Conservation (phyloP, 495 filamentous ascomycete species). For the Penicillium simplicissimum region DNA sequence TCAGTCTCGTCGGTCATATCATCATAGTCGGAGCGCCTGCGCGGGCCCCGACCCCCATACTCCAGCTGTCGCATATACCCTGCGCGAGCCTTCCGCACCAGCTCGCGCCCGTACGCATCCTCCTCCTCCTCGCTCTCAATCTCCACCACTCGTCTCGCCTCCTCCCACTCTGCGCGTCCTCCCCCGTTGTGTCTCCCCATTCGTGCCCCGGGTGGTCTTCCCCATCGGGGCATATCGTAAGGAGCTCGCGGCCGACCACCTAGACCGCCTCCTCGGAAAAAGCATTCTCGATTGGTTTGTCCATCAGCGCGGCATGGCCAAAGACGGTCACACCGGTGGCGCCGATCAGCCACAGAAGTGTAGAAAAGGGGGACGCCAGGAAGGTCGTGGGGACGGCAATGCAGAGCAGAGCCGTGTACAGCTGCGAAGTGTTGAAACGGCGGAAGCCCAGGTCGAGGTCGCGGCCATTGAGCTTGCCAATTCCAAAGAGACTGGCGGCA, state of each 20-base stretch:
- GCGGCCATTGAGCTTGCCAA: conserved; percentile 80
- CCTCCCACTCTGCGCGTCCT: conserved; percentile 58
- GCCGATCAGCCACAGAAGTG: conserved; percentile 91
- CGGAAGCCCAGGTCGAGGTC: conserved; percentile 84
- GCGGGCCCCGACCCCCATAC: conserved; percentile 36
- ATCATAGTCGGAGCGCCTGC: conserved; percentile 50
- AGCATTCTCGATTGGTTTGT: conserved; percentile 99
- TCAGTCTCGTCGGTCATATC: conserved; percentile 46
- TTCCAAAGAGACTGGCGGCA: conserved; percentile 80
- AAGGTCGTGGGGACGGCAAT: conserved; percentile 81
- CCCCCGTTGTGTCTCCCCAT: conserved; percentile 55
- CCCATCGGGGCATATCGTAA: conserved; percentile 91
- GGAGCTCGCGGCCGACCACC: conserved; percentile 99
- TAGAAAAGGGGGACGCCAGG: conserved; percentile 75
- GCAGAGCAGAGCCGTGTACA: conserved; percentile 85
- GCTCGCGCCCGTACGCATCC: conserved; percentile 54
- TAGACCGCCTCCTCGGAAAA: conserved; percentile 99
- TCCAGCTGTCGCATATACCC: conserved; percentile 31
- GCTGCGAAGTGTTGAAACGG: conserved; percentile 84
- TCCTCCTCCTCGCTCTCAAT: conserved; percentile 63
- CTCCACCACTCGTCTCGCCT: conserved; percentile 64
- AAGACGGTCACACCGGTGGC: conserved; percentile 88
- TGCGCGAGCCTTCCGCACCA: conserved; percentile 37
- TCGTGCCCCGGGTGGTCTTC: conserved; percentile 94
- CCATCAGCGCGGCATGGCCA: conserved; percentile 93